Evolutionary conservation across 257 asterid genomes (phyloP), one percentile per base, ranked within the genome.

Genomic region (Jaltomata sinuosa): DNA sequence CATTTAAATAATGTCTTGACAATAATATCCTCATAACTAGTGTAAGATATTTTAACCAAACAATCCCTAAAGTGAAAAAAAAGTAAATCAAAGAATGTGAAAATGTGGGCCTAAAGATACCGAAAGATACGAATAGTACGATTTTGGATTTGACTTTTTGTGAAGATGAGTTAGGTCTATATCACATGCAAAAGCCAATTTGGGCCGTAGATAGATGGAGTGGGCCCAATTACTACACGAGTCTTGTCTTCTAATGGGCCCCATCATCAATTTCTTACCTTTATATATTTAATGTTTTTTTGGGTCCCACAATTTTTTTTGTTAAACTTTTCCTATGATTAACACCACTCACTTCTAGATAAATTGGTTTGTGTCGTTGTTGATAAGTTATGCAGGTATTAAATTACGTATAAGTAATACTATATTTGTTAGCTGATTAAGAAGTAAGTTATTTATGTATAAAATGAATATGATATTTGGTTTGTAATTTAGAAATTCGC

Each of bases 141-240:
- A 8, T 74, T 25, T 7, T 47, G 42, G 55, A 27, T 87, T n/a
- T 91, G 95, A 92, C 94, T 92, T 91, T 67, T 32, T 15, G 2
- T 36, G 42, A 12, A 12, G 40, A 61, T 2, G 68, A 71, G 90
- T 85, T 89, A 85, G 96, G 94, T 91, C 22, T 12, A 81, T 32
- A 79, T 92, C 96, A 93, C 96, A 92, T 90, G 94, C 89, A 84
- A 64, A 71, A 84, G 85, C 69, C 21, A 18, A 34, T 83, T 64
- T 77, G 53, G 32, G 76, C 85, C 87, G 36, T 61, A 74, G 86
- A 71, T 55, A 12, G 29, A 8, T 21, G 10, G 21, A 47, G 25
- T 47, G 85, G 81, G 76, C 79, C 88, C 85, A 87, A n/a, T 85
- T 25, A 34, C 16, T 76, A 76, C 91, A 91, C 90, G 91, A 86